Evolutionary conservation across 352 stramenopile species (phyloP).

Genomic region (Blastocystis sp.): DNA sequence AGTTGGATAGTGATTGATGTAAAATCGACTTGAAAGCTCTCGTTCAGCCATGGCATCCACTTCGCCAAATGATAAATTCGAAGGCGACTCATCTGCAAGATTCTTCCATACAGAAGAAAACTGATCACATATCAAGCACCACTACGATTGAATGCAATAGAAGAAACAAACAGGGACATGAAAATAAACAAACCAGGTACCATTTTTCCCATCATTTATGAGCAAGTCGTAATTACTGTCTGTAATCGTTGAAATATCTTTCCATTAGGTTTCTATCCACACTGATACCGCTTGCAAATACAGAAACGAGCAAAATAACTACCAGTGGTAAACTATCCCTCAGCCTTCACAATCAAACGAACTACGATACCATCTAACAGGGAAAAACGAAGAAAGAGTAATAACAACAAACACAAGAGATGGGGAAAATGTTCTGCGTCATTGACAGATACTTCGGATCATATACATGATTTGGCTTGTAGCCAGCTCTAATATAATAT

Average conservation of each 20-base stretch:
- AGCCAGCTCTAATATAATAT: conserved; percentile 18
- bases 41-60: conserved; percentile 29
- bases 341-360: too few relatives aligned
- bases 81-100: neutral
- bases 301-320: neutral
- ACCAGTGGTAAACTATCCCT: too few relatives aligned
- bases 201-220: neutral
- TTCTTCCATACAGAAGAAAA: neutral
- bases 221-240: neutral
- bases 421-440: neutral
- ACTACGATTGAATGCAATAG: neutral
- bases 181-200: conserved; percentile 19
- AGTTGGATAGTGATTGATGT: neutral
- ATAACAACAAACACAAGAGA: neutral
- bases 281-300: neutral
- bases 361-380: too few relatives aligned
- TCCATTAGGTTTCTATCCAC: neutral
- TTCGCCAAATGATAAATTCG: neutral
- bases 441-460: neutral
- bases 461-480: neutral
- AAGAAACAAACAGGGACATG: neutral
- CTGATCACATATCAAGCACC: neutral
- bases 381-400: too few relatives aligned
- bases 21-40: neutral
- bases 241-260: neutral